phyloP scores from a whole-genome alignment of 2,329 filamentous ascomycete species.

The Claviceps cyperi region DNA sequence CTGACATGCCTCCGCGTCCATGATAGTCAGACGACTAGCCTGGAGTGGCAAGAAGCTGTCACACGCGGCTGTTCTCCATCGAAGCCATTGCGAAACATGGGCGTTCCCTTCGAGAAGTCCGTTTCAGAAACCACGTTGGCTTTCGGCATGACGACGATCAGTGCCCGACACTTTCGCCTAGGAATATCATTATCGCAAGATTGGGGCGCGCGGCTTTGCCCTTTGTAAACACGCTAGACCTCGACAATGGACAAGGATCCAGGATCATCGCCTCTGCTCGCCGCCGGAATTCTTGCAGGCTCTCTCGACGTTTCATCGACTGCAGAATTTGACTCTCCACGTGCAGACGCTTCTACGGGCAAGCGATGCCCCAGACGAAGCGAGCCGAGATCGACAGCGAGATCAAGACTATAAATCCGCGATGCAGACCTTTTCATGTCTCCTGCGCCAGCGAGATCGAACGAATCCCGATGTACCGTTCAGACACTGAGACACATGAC shows the following conservation, averaged over 20 bases:
- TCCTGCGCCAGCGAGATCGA: conserved; percentile 17
- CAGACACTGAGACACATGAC: conserved; percentile 25
- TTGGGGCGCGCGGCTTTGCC: conserved; percentile 20
- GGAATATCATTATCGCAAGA: conserved; percentile 21
- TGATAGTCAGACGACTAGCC: conserved; percentile 29
- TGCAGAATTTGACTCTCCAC: conserved; percentile 28
- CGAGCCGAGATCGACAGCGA: conserved; percentile 20
- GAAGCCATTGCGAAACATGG: conserved; percentile 25
- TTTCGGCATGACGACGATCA: neutral
- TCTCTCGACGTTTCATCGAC: conserved; percentile 23
- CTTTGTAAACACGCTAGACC: conserved; percentile 25
- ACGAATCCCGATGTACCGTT: conserved; percentile 14
- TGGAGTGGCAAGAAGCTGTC: conserved; percentile 23
- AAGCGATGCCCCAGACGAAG: conserved; percentile 12
- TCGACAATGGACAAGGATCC: too few relatives aligned
- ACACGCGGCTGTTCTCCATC: conserved; percentile 21
- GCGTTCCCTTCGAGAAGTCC: conserved; percentile 21
- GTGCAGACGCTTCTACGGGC: conserved; percentile 27
- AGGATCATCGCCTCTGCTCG: conserved; percentile 24
- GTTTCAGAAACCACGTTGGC: conserved; percentile 14
- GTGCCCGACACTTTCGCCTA: conserved; percentile 18
- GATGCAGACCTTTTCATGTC: conserved; percentile 17
- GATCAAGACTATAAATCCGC: conserved; percentile 26
- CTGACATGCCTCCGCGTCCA: conserved; percentile 21
- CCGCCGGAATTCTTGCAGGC: conserved; percentile 22